These are phyloP conservation scores for Ceratobasidium sp. DNA, from an alignment of 1,284 basidiomycete genomes.

Conservation along the genomic window DNA sequence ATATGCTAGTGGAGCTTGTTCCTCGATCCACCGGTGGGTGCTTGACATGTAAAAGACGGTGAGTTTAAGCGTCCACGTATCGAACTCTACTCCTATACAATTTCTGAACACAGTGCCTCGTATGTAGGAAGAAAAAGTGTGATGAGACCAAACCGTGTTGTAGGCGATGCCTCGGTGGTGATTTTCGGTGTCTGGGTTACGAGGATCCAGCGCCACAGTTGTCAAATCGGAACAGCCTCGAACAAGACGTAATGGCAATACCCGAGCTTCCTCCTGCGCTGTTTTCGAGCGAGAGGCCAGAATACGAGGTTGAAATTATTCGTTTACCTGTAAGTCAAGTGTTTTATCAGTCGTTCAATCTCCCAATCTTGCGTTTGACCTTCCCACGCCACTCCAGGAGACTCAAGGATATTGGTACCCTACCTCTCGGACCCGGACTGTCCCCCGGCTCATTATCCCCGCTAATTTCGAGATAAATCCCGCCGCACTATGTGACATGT, in stretches of 20 bases:
- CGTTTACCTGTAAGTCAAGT: background rate
- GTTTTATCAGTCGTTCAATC: background rate
- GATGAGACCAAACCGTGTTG: conserved; percentile 12
- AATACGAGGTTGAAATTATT: too few species aligned
- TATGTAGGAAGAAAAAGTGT: conserved; percentile 25
- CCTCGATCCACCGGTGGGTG: conserved; percentile 5
- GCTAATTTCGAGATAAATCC: background rate
- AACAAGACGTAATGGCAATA: background rate
- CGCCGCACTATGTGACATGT: background rate
- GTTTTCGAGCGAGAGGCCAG: background rate
- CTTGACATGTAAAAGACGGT: conserved; percentile 18
- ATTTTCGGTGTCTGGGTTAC: conserved; percentile 16
- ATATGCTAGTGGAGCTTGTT: background rate
- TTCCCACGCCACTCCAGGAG: background rate
- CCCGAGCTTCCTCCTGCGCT: background rate
- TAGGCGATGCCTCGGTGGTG: conserved; percentile 3
- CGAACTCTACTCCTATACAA: too few species aligned
- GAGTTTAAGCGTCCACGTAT: background rate
- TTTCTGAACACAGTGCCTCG: background rate
- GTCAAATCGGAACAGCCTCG: background rate
- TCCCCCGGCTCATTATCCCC: background rate
- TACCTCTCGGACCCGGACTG: background rate
- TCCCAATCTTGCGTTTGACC: background rate
- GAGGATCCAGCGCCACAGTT: background rate
- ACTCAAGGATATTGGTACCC: background rate